Conservation (phyloP, 805 yeast genomes). For the Yarrowia deformans region DNA sequence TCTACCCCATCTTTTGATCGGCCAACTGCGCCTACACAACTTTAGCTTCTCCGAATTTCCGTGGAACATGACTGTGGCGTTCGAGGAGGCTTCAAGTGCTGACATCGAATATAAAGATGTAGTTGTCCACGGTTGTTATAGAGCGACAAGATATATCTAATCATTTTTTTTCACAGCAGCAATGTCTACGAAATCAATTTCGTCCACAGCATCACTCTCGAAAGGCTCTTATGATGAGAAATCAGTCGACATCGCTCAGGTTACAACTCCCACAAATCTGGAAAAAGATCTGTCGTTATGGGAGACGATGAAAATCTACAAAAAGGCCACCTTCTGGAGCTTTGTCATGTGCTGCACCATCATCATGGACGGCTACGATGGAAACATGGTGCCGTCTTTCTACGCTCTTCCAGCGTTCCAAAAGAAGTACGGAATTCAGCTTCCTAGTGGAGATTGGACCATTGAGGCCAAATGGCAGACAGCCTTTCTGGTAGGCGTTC, state of each 20-base stretch:
- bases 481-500: slow-evolving; percentile 47
- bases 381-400: slow-evolving; percentile 53
- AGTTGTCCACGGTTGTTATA: too few relatives aligned
- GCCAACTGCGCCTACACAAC: too few relatives aligned
- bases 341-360: slow-evolving; percentile 55
- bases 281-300: slow-evolving; percentile 4
- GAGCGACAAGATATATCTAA: too few relatives aligned
- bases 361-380: slow-evolving; percentile 61
- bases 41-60: background rate
- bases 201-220: background rate
- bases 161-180: too few relatives aligned
- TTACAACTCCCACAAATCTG: background rate
- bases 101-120: too few relatives aligned
- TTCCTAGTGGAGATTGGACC: slow-evolving; percentile 26
- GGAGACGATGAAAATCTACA: slow-evolving; percentile 46
- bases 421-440: slow-evolving; percentile 52
- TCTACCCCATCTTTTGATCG: too few relatives aligned
- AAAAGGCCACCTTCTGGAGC: slow-evolving; percentile 58
- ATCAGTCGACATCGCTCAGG: background rate
- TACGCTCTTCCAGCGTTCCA: slow-evolving; percentile 57
- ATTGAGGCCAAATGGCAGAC: slow-evolving; percentile 47
- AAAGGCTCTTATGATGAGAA: background rate
- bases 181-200: too few relatives aligned
- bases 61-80: slow-evolving; percentile 16
- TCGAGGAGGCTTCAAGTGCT: too few relatives aligned